Base-by-base conservation (phyloP, 192 early-diverging fungal species). In the Entomortierella lignicola region DNA sequence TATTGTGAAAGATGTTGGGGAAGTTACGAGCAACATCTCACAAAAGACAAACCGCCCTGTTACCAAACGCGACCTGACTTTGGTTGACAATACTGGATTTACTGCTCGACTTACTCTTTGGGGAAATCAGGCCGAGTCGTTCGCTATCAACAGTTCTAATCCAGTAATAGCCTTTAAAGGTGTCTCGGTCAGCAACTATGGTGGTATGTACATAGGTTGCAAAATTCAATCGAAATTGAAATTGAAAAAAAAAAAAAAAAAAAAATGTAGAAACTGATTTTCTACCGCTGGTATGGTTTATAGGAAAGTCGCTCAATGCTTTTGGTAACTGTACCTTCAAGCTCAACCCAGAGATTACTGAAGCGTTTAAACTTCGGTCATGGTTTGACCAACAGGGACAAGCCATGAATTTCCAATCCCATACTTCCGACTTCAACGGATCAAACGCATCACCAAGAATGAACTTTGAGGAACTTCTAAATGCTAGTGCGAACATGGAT, bases 131-230 rank as follows among this genome's bases (percentile, higher is more conserved):
- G 96, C 97, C 7, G 87, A 93, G 66, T 83, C 66, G 0, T 96
- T 93, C 64, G 71, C 82, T 12, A 67, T 72, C 25, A 59, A 56
- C 0, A 73, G 82, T 21, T 69, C 73, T 18, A 57, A 79, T 27
- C 83, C 93, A 17, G 87, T 99, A 4, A 66, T 98, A 63, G 93
- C 92, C 8, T 85, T 93, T 54, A 98, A 98, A 83, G 94, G 93
- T 10, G 87, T 84, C n/a, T 89, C 90, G 51, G 91, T 99, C 63
- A 86, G 87, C 60, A 97, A 99, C 62, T 99, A 91, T 87, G 90
- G 91, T 41, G 95, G 95, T 51, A 55, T n/a, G 34, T 25, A 7
- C 18, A 3, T 12, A 4, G 18, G 12, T 39, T 47, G 44, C 15
- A 12, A 4, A 15, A 4, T 47, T 47, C 2, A 47, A 11, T 47